Evolutionary conservation across 352 stramenopile species (phyloP), one percentile per base, ranked within the genome.

Genomic region (Globisporangium megalacanthum): DNA sequence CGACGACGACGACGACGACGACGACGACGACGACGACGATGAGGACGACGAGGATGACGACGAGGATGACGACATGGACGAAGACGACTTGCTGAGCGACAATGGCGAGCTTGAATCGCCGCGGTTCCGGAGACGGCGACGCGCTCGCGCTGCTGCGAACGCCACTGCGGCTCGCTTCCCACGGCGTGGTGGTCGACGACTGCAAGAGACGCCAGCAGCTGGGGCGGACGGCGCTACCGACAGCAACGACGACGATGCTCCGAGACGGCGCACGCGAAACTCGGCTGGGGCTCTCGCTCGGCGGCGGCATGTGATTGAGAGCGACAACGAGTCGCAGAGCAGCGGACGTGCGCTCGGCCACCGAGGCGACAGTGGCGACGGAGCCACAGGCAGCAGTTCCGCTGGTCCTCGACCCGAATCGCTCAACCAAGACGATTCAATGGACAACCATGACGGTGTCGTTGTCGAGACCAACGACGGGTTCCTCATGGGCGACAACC

Each of bases 401-500:
- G 49, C 61, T 52, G 47, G 35, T 20, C 19, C 36, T 25, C 29
- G 58, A 60, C 46, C 44, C 19, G 44, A 20, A 2, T 11, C 7
- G 8, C 19, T 31, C 15, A 4, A n/a, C 29, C 44, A 20, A 11
- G 22, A 29, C 3, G 44, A 22, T 3, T 70, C 46, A 13, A 29
- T 61, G 33, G 69, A 78, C 13, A 67, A 61, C 31, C 46, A 63
- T 22, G 49, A 61, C 3, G 75, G 79, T 51, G 80, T 91, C 17
- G 75, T 92, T 7, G 77, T 92, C 5, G 85, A 93, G 61, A 89
- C 76, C 14, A 92, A 90, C 48, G 82, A 95, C 57, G 84, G 82
- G 0, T 75, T 92, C 37, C 86, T 91, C 60, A 86, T 94, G 70
- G 77, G 71, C 3, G 79, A 89, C 51, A 95, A 93, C 50, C 80